Base-by-base conservation (phyloP, 2,329 filamentous ascomycete species). In the Paecilomyces niveus region DNA sequence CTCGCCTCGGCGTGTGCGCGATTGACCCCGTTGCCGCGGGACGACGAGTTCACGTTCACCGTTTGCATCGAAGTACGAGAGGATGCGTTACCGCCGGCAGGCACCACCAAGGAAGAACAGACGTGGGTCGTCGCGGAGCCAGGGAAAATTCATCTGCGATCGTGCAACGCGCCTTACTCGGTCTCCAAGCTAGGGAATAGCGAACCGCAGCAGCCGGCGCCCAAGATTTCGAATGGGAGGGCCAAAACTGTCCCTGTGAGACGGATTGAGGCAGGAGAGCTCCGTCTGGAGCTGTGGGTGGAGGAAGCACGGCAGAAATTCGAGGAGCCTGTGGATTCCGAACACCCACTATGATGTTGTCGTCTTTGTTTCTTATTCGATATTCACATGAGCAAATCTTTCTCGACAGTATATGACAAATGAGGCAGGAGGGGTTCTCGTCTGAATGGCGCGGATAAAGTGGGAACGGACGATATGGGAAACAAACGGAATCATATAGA, bases 231-330 rank as follows among this genome's bases (percentile, higher is more conserved):
- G 22, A 73, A 72, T 59, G 82, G 80, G 24, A 81, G 83, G 8
- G 76, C 78, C 32, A 83, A 77, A 66, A 85, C 83, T 11, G 82
- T 81, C 54, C 84, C 87, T 1, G 77, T 90, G 52, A 78, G 87
- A 62, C 79, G 81, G 32, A 81, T 89, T 18, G 82, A 86, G 64
- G 82, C 84, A 2, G 87, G 86, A 3, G 84, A 87, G 59, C 83
- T 89, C 69, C 76, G 82, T 24, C 80, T 89, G 66, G 87, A 89
- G 69, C 79, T 86, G 58, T 89, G 86, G 86, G 81, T 89, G 58
- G 87, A 90, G 72, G 85, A 89, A 67, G 82, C 81, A 58, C 79
- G 76, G 61, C 77, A 78, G 57, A 85, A 85, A 67, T 77, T 78
- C 58, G 65, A 68, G 32, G 73, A 78, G 65, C 71, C 71, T 59